Percentiles rank a stretch among this genome's conserved stretches.
These are phyloP conservation scores for Debaryomyces castellii DNA, from an alignment of 805 yeast species.

Conservation along the genomic window DNA sequence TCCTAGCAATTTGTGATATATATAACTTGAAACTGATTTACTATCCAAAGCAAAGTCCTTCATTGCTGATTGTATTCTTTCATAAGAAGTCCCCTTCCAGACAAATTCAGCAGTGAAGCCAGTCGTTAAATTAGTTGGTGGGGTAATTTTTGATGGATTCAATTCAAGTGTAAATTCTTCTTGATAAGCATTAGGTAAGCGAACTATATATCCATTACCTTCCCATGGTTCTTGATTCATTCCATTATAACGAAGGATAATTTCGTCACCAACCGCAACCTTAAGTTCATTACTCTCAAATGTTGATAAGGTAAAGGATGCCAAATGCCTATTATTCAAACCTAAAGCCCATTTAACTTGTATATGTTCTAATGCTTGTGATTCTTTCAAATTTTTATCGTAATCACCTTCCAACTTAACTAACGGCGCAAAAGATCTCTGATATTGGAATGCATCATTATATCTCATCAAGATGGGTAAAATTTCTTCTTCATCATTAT, in stretches of 20 bases:
- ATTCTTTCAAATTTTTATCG: conserved; percentile 71
- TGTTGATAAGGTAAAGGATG: conserved; percentile 66
- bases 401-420: conserved; percentile 80
- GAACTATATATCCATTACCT: conserved; percentile 67
- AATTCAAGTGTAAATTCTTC: conserved; percentile 76
- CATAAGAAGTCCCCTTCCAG: conserved; percentile 84
- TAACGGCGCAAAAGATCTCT: conserved; percentile 79
- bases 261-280: conserved; percentile 83
- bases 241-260: conserved; percentile 65
- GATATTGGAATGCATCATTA: conserved; percentile 81
- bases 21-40: conserved; percentile 66
- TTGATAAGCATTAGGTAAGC: conserved; percentile 63
- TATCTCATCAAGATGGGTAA: conserved; percentile 75
- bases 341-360: conserved; percentile 74
- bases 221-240: conserved; percentile 64
- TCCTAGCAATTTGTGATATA: conserved; percentile 79
- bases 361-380: conserved; percentile 72
- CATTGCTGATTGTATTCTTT: conserved; percentile 81
- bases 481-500: conserved; percentile 54
- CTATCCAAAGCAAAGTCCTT: conserved; percentile 67
- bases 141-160: conserved; percentile 37
- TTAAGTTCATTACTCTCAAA: conserved; percentile 64
- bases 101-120: conserved; percentile 84
- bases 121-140: conserved; percentile 59
- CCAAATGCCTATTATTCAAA: conserved; percentile 62